Evolutionary conservation across 2,329 filamentous ascomycete genomes (phyloP).

Genomic region (Neonectria sp.): DNA sequence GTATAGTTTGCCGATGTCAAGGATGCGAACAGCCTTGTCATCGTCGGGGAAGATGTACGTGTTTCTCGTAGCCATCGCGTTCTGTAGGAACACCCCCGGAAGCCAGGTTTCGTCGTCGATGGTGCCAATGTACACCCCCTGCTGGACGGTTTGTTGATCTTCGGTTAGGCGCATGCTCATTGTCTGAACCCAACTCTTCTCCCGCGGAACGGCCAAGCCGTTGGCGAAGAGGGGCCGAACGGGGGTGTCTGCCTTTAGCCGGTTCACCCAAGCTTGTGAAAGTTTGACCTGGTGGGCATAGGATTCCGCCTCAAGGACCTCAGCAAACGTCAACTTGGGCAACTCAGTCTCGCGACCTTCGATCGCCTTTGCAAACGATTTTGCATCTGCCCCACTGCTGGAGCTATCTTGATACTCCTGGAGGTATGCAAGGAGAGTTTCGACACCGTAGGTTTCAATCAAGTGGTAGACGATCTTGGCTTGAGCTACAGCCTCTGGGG

Average conservation of each 20-base stretch:
- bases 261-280: slow-evolving; percentile 77
- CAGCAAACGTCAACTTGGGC: slow-evolving; percentile 71
- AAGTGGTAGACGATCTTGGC: slow-evolving; percentile 87
- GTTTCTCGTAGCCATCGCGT: slow-evolving; percentile 80
- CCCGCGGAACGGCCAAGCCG: slow-evolving; percentile 79
- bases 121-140: slow-evolving; percentile 77
- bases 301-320: slow-evolving; percentile 73
- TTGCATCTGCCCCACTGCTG: slow-evolving; percentile 61
- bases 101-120: slow-evolving; percentile 82
- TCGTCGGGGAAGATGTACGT: slow-evolving; percentile 84
- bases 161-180: slow-evolving; percentile 81
- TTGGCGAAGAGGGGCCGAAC: slow-evolving; percentile 83
- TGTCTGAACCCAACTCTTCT: slow-evolving; percentile 81
- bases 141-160: slow-evolving; percentile 84
- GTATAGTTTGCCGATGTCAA: slow-evolving; percentile 82
- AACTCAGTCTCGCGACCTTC: slow-evolving; percentile 69
- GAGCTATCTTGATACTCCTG: slow-evolving; percentile 60
- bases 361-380: slow-evolving; percentile 73
- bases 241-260: slow-evolving; percentile 76
- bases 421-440: slow-evolving; percentile 79
- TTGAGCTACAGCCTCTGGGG: slow-evolving; percentile 73
- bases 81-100: slow-evolving; percentile 79
- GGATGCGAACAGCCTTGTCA: slow-evolving; percentile 77
- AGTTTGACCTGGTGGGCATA: slow-evolving; percentile 68
- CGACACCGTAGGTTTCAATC: slow-evolving; percentile 82